Base-by-base conservation (phyloP, 1,284 basidiomycete species). In the Mycosarcoma mackinlayi region DNA sequence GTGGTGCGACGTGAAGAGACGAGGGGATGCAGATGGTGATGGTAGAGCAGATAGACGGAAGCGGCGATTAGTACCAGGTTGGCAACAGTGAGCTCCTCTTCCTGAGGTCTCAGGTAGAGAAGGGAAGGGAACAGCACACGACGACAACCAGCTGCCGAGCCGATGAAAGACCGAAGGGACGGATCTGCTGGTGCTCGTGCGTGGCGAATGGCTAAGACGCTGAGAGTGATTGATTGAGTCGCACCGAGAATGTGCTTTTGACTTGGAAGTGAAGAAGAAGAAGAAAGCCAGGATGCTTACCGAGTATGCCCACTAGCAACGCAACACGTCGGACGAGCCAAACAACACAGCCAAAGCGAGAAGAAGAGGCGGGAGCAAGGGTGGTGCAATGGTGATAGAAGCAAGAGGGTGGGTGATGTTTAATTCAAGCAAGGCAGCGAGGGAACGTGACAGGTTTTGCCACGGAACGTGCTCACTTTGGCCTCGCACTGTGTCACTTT, bases 401-500 rank as follows among this genome's bases (percentile, higher is more conserved):
- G n/a, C 18, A 31, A 31, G 37, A 38, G n/a, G n/a, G n/a, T n/a
- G n/a, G n/a, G n/a, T n/a, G n/a, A n/a, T n/a, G n/a, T n/a, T n/a
- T n/a, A n/a, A n/a, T 41, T 27, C 24, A 41, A 3, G 27, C 13
- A 41, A 41, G 16, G 8, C 40, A 41, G 30, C 25, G 21, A 47
- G 48, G 47, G 56, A 65, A 65, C 62, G 62, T 65, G 62, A 58
- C 55, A 55, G 23, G 27, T 31, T 19, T 53, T 11, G 56, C 34
- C 46, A 45, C 50, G 62, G 61, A 65, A 65, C 62, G 62, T 65
- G 62, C 62, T 54, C 51, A 37, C 45, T 49, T 16, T 33, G n/a
- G n/a, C n/a, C 3, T 34, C 28, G 10, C n/a, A 28, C 16, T 41
- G 13, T 25, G 40, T 44, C 8, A 19, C 25, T 10, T 37, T 53